A percentile compares a stretch with the other conserved stretches of the same genome.
phyloP scores from a whole-genome alignment of 495 filamentous ascomycete species.

The Talaromyces trachyspermus region DNA sequence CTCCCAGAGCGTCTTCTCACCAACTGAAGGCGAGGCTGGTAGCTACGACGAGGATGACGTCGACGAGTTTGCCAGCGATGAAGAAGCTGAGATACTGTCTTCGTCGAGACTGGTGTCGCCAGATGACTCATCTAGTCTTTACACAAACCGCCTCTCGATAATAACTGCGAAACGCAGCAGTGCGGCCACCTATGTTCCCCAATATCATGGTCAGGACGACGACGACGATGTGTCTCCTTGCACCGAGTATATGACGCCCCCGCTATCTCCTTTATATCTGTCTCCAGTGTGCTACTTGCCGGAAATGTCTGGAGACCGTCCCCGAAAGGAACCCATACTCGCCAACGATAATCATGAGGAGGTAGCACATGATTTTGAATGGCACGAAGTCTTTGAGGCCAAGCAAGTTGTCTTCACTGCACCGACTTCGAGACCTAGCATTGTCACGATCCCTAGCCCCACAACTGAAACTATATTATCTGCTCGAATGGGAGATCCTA shows the following conservation, averaged over 20 bases:
- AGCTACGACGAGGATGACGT: neutral
- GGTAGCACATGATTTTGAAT: too few species aligned
- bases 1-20: slow-evolving; percentile 7
- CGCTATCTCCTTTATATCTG: slow-evolving; percentile 28
- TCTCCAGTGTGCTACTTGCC: slow-evolving; percentile 29
- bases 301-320: neutral
- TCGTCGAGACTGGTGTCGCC: too few species aligned
- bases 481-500: slow-evolving; percentile 2
- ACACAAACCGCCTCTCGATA: slow-evolving; percentile 22
- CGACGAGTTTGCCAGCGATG: slow-evolving; percentile 1
- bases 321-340: neutral
- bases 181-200: slow-evolving; percentile 18
- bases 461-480: neutral
- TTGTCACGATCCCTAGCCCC: neutral
- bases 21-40: slow-evolving; percentile 25
- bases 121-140: neutral
- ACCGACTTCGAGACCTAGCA: slow-evolving; percentile 1
- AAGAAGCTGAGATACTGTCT: neutral
- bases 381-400: slow-evolving; percentile 5
- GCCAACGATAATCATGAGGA: neutral
- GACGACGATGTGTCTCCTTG: slow-evolving; percentile 34
- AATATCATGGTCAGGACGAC: slow-evolving; percentile 11
- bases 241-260: slow-evolving; percentile 22
- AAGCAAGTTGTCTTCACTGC: slow-evolving; percentile 1
- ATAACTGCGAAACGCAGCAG: slow-evolving; percentile 38